Conservation (phyloP, 2,329 filamentous ascomycete genomes). For the Dactylellina parvicollis region DNA sequence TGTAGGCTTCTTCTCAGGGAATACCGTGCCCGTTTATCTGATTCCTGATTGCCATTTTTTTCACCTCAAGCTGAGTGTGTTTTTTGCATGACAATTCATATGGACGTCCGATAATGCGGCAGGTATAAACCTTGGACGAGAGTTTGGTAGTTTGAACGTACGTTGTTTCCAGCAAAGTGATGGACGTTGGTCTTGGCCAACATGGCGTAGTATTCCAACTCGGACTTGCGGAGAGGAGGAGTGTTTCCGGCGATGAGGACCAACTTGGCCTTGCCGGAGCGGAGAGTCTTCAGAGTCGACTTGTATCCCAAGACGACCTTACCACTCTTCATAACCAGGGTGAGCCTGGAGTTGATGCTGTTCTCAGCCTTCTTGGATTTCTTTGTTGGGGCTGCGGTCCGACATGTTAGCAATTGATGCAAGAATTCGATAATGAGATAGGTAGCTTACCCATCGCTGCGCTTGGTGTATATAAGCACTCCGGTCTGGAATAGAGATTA, state of each 20-base stretch:
- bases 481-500: constrained; percentile 53
- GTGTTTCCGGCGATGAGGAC: constrained; percentile 93
- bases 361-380: constrained; percentile 88
- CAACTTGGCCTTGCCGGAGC: constrained; percentile 97
- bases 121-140: constrained; percentile 41
- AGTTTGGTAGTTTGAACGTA: constrained; percentile 69
- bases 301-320: constrained; percentile 77
- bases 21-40: constrained; percentile 53
- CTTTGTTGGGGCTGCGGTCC: constrained; percentile 73
- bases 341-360: constrained; percentile 77
- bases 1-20: constrained; percentile 86
- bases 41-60: constrained; percentile 11
- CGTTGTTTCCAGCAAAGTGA: constrained; percentile 99
- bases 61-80: constrained; percentile 59
- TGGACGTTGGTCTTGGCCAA: constrained; percentile 93
- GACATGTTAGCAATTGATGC: constrained; percentile 26
- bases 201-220: constrained; percentile 96
- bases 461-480: constrained; percentile 56
- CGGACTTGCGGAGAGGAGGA: constrained; percentile 95
- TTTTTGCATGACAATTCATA: constrained; percentile 48
- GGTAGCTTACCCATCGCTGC: constrained; percentile 56
- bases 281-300: constrained; percentile 87
- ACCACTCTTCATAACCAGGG: constrained; percentile 73
- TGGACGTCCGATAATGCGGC: constrained; percentile 51
- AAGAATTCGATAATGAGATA: neutral